Evolutionary conservation across 805 yeast genomes (phyloP), one percentile per base, ranked within the genome.

Genomic region (Teunomyces barrocoloradensis): DNA sequence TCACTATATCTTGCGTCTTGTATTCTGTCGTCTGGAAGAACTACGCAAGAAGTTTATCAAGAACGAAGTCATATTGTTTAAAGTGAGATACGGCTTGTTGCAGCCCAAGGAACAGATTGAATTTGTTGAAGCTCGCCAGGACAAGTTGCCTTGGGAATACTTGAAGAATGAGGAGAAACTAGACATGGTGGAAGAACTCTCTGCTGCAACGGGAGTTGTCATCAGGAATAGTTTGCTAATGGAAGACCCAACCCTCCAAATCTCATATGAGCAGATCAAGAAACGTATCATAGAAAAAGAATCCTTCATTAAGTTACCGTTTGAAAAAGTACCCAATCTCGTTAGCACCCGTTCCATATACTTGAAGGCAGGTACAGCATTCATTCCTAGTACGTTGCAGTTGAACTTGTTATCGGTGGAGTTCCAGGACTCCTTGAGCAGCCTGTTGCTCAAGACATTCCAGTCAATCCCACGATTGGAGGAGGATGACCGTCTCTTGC

Each of bases 401-500:
- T 68, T 86, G 50, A 81, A 82, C 46, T 68, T 92, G 44, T 70
- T 94, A 27, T 68, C 85, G 0, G 77, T 74, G 36, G 96, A 89
- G 61, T 92, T 85, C 63, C 70, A 80, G 30, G 75, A 71, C 34
- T 64, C 70, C 47, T 68, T 91, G 45, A 61, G 64, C 2, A 61
- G 65, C 13, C 80, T 82, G 17, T 71, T 94, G 53, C 67, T 82
- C 18, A 68, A 74, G 41, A 88, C 97, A 0, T 83, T 89, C 56
- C 87, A 86, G 60, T 78, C 87, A 17, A 69, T 90, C 46, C 95
- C 96, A 5, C 76, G 91, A 9, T 71, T 92, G 47, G 96, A 90
- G 60, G 98, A 92, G 69, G 97, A 90, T 60, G 95, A 90, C 61
- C 75, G 99, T 48, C 68, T 94, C 39, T 69, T 90, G 44, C 97